Evolutionary conservation across 768 basidiomycete species (phyloP), one percentile per base, ranked within the genome.

Genomic region (Pholiota microspora): DNA sequence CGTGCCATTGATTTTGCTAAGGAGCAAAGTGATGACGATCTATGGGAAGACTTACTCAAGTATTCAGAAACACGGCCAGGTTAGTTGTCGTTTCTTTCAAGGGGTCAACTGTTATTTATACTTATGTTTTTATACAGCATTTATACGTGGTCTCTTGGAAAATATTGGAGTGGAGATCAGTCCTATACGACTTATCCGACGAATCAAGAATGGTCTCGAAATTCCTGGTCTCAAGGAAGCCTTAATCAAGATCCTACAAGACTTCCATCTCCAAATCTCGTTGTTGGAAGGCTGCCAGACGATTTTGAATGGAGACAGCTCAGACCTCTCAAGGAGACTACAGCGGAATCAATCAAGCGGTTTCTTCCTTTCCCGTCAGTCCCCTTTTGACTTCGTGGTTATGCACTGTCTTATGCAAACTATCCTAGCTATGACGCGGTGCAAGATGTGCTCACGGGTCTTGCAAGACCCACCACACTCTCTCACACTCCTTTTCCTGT

Each of bases 1-100:
- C 77, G 93, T 54, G 95, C 96, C 2, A 98, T 99, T 63, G 96
- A 98, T 55, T 99, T 99, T 59, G 96, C 95, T 2, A 96, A 95
- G 64, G 94, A 98, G 67, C 96, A 98, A 68, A 88, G 86, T 49
- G 97, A 98, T 59, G 88, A 94, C 57, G 97, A 98, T 67, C 82
- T 99, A 0, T 99, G 96, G 97, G 96, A 98, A 63, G 96, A 98
- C 66, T 78, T 99, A 7, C 73, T 99, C 24, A 85, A 80, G 56
- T 98, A 98, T 63, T 96, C 95, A 0, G 97, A 98, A 69, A 95
- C 91, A 9, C 77, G 94, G 54, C 97, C 97, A 34, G 72, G 94
- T 94, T 51, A 52, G 81, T 68, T 21, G 3, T 25, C 23, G 8
- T 35, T 3, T 18, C 46, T n/a, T 45, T 40, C 23, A 7, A 36